Conservation (phyloP, 768 basidiomycete species). For the Suillus hirtellus region DNA sequence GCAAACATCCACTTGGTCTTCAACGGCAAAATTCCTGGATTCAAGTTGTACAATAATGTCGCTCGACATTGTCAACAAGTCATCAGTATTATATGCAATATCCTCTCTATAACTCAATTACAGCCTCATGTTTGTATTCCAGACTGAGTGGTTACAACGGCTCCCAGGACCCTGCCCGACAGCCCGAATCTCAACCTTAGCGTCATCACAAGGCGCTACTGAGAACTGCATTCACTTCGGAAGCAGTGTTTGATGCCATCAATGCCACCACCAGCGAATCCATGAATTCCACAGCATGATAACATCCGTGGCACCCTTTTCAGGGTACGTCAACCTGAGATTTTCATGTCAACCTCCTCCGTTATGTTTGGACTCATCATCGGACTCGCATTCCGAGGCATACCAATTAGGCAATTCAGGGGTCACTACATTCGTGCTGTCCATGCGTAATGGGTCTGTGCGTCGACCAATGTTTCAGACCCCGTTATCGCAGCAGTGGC, state of each 20-base stretch:
- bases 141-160: slow-evolving; percentile 8
- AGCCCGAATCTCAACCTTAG: not conserved
- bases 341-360: not conserved
- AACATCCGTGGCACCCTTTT: not conserved
- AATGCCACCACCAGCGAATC: not conserved
- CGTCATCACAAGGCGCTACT: not conserved
- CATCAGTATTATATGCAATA: not conserved
- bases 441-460: not conserved
- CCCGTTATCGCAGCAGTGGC: slow-evolving; percentile 1
- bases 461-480: not conserved
- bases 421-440: not conserved
- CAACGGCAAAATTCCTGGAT: not conserved
- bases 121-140: not conserved
- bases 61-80: not conserved
- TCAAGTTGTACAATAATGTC: not conserved
- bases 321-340: slow-evolving; percentile 1
- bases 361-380: slow-evolving; percentile 2
- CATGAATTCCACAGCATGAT: not conserved
- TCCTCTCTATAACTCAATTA: not conserved
- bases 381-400: not conserved
- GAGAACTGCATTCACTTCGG: not conserved
- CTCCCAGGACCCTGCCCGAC: slow-evolving; percentile 14
- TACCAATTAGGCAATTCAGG: slow-evolving; percentile 1
- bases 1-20: slow-evolving; percentile 27
- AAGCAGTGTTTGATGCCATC: slow-evolving; percentile 1